Evolutionary conservation across 306 rosid genomes (phyloP).

Genomic region (Prunus dulcis): DNA sequence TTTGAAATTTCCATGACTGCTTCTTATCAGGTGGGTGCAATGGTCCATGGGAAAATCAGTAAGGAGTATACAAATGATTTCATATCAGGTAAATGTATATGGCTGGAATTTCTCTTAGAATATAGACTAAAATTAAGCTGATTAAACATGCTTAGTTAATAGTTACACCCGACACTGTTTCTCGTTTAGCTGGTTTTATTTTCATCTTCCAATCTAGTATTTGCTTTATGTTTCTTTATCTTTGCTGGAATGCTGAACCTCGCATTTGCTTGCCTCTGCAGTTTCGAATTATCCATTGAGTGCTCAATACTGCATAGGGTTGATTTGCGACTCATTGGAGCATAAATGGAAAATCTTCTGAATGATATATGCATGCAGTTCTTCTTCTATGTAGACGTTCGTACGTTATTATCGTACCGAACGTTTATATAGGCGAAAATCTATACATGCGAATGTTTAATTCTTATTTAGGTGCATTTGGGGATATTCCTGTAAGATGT

Average conservation of each 20-base stretch:
- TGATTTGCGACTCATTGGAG: constrained; percentile 23
- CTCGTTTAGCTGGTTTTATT: not conserved
- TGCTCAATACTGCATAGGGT: not conserved
- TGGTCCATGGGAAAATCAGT: constrained; percentile 10
- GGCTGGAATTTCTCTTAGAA: too few relatives aligned
- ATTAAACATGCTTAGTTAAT: too few relatives aligned
- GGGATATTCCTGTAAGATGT: too few relatives aligned
- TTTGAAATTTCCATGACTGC: not conserved
- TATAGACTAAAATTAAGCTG: too few relatives aligned
- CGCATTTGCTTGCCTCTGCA: not conserved
- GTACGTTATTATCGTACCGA: too few relatives aligned
- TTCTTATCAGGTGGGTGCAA: constrained; percentile 7
- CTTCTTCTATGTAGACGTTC: too few relatives aligned
- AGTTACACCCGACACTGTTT: not conserved
- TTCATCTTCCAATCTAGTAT: not conserved
- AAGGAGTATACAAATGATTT: constrained; percentile 2
- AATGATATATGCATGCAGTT: not conserved
- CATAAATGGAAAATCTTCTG: constrained; percentile 10
- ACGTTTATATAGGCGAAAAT: too few relatives aligned
- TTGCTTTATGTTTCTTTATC: not conserved
- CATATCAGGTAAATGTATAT: constrained; percentile 5
- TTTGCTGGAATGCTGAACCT: not conserved
- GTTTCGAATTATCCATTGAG: constrained; percentile 15
- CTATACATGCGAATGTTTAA: too few relatives aligned
- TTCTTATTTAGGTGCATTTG: too few relatives aligned